Percentiles rank a stretch among this genome's conserved stretches.
Evolutionary conservation across 1,284 basidiomycete species (phyloP).

Genomic region (Microbotryum silenes-acaulis): DNA sequence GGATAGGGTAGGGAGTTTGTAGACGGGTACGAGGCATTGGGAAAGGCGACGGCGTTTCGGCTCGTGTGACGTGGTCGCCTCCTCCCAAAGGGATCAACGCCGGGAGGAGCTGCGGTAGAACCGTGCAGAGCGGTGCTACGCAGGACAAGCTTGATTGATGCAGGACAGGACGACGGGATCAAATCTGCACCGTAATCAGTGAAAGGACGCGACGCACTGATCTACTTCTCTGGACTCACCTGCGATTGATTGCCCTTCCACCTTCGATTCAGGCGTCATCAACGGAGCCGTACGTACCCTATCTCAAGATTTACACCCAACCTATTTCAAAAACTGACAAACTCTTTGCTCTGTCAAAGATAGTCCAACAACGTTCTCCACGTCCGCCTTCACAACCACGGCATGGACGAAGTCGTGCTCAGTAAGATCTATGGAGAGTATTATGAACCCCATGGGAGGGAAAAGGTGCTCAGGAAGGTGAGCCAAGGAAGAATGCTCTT

Average conservation of each 20-base stretch:
- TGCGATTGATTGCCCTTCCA: not conserved
- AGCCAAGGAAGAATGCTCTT: not conserved
- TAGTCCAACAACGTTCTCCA: constrained; percentile 18
- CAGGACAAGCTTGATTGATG: too few species aligned
- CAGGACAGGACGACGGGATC: too few species aligned
- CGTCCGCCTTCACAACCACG: constrained; percentile 28
- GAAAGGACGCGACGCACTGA: too few species aligned
- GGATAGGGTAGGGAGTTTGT: not conserved
- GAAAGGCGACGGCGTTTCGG: too few species aligned
- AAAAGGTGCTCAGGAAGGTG: constrained; percentile 26
- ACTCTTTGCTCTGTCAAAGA: not conserved
- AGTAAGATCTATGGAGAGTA: constrained; percentile 24
- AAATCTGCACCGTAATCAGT: too few species aligned
- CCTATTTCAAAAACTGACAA: too few species aligned
- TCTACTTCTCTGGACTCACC: too few species aligned
- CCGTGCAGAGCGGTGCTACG: too few species aligned
- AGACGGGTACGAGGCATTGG: not conserved
- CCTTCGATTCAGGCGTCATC: constrained; percentile 6
- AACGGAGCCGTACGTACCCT: constrained; percentile 9
- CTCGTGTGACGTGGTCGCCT: too few species aligned
- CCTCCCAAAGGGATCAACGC: too few species aligned
- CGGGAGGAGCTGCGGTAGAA: too few species aligned
- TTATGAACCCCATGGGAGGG: constrained; percentile 25
- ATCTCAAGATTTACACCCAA: not conserved
- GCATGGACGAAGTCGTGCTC: constrained; percentile 17